A percentile compares a stretch with the other conserved stretches of the same genome.
Conservation (phyloP, 805 yeast species). For the Candida boidinii region DNA sequence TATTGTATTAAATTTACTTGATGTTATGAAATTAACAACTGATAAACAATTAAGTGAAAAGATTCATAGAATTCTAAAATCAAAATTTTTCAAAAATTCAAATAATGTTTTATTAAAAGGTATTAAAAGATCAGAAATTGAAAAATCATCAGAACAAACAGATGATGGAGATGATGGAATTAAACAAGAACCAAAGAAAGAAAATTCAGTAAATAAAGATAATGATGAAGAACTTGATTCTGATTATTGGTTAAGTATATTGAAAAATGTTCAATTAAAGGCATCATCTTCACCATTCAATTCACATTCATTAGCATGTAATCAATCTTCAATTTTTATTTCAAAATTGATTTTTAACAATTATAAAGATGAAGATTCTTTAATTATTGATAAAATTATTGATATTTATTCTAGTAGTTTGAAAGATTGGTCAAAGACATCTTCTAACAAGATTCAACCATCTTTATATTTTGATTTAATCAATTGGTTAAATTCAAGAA, state of each 20-base stretch:
- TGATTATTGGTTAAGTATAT: conserved; percentile 14
- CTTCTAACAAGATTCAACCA: conserved; percentile 39
- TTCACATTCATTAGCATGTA: conserved; percentile 48
- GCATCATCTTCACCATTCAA: conserved; percentile 35
- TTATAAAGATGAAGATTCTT: conserved; percentile 21
- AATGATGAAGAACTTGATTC: conserved; percentile 1
- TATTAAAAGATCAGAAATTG: conserved; percentile 7
- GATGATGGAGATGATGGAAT: too few relatives aligned
- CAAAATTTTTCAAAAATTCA: conserved; percentile 41
- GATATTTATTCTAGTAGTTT: conserved; percentile 49
- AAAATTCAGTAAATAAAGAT: not conserved
- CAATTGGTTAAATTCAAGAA: conserved; percentile 65
- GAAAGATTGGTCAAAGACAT: conserved; percentile 49
- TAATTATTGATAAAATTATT: conserved; percentile 33
- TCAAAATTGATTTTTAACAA: conserved; percentile 43
- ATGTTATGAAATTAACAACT: conserved; percentile 55
- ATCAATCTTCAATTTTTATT: conserved; percentile 57
- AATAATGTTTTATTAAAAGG: conserved; percentile 17
- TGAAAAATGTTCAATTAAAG: conserved; percentile 35
- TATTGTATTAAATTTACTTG: conserved; percentile 47
- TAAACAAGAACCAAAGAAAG: too few relatives aligned
- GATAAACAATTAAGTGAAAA: conserved; percentile 67
- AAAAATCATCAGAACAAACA: conserved; percentile 9
- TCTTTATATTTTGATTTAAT: conserved; percentile 66
- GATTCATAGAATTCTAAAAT: conserved; percentile 63